phyloP scores from a whole-genome alignment of 73 alveolate genomes.

The Symbiodinium pilosum region DNA sequence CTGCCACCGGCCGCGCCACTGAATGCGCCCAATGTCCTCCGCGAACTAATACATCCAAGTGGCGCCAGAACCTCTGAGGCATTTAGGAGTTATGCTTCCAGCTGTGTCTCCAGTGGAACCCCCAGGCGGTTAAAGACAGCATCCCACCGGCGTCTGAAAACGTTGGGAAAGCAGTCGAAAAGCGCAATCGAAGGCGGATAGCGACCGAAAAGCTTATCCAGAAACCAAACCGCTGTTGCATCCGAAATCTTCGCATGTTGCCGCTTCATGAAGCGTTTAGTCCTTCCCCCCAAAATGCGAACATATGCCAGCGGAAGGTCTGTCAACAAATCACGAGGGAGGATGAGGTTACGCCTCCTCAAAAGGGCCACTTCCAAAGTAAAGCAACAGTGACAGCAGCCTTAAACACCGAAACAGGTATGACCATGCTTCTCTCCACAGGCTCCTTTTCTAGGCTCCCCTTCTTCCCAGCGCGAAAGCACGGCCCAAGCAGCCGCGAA shows the following conservation, averaged over 20 bases:
- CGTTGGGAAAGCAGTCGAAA: not conserved
- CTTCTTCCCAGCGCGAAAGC: slow-evolving; percentile 11
- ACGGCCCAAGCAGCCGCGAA: not conserved
- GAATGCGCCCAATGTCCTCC: not conserved
- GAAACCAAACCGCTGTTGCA: not conserved
- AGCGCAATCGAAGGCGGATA: not conserved
- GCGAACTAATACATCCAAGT: not conserved
- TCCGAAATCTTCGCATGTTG: not conserved
- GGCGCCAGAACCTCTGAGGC: slow-evolving; percentile 25
- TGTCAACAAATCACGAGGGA: not conserved
- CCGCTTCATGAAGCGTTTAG: not conserved
- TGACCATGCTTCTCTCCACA: not conserved
- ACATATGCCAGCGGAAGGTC: not conserved
- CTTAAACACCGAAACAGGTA: not conserved
- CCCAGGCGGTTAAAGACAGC: not conserved
- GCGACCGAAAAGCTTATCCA: not conserved
- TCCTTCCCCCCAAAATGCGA: not conserved
- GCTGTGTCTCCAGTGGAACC: not conserved
- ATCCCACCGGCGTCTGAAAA: not conserved
- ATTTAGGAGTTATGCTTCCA: not conserved
- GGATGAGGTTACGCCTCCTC: not conserved
- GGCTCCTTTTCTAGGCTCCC: no score
- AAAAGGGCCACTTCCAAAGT: slow-evolving; percentile 6
- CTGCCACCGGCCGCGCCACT: slow-evolving; percentile 45
- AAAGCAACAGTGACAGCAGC: not conserved